These are phyloP conservation scores for Flaveria robusta DNA, from an alignment of 129 eudicot genomes.

Conservation along the genomic window DNA sequence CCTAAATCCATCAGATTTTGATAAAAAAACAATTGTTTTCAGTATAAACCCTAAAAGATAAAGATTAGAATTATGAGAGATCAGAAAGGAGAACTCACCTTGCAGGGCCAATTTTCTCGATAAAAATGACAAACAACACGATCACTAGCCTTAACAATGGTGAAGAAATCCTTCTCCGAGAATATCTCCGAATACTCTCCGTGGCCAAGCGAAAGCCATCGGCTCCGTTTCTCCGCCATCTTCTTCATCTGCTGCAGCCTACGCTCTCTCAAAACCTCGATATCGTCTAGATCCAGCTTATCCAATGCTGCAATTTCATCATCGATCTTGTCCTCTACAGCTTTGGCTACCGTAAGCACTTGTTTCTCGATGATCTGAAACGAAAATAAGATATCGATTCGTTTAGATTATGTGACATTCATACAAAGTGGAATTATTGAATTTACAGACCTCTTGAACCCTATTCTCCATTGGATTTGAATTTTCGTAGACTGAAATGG, in stretches of 20 bases:
- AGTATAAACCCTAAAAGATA: constrained; percentile 1
- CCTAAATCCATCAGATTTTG: not conserved
- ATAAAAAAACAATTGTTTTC: not conserved
- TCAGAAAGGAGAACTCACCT: constrained; percentile 43
- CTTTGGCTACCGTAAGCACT: constrained; percentile 82
- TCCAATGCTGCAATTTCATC: constrained; percentile 90
- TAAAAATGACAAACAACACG: constrained; percentile 97
- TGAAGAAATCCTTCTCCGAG: constrained; percentile 82
- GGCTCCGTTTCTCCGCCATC: constrained; percentile 88
- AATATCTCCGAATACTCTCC: constrained; percentile 87
- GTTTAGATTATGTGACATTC: not conserved
- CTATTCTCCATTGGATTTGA: constrained; percentile 55
- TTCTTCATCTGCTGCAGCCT: constrained; percentile 96
- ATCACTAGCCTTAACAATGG: constrained; percentile 83
- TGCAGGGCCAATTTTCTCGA: constrained; percentile 99
- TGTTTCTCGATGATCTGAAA: constrained; percentile 81
- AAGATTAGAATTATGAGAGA: not conserved
- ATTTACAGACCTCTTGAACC: constrained; percentile 60
- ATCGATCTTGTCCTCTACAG: constrained; percentile 87
- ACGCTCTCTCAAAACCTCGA: constrained; percentile 79
- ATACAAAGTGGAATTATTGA: not conserved
- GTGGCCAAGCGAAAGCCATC: constrained; percentile 83
- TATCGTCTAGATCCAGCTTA: constrained; percentile 77
- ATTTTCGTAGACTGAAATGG: not conserved
- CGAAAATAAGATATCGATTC: not conserved